Percentiles rank a stretch among this genome's conserved stretches.
Conservation (phyloP, 768 basidiomycete genomes). For the Tricholomella constricta region DNA sequence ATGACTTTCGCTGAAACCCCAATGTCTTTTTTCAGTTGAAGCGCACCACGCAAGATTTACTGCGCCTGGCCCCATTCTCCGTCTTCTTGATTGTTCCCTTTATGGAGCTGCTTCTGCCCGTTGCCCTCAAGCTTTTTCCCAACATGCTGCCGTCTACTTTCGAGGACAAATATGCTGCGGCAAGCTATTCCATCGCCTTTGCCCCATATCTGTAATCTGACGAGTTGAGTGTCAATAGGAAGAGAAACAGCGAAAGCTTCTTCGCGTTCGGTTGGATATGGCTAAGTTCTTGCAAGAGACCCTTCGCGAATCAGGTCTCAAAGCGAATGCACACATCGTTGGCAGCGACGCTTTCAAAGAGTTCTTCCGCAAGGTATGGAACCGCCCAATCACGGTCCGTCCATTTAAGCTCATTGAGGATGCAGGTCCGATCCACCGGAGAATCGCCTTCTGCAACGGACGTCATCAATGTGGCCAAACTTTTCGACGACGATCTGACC, state of each 20-base stretch:
- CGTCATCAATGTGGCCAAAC: slow-evolving; percentile 91
- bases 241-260: slow-evolving; percentile 94
- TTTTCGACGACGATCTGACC: slow-evolving; percentile 97
- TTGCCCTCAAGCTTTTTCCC: slow-evolving; percentile 95
- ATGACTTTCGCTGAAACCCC: neutral
- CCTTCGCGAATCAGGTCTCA: slow-evolving; percentile 89
- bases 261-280: slow-evolving; percentile 95
- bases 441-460: slow-evolving; percentile 89
- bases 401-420: neutral
- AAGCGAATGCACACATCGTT: slow-evolving; percentile 90
- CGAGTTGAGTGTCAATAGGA: slow-evolving; percentile 54
- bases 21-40: slow-evolving; percentile 56
- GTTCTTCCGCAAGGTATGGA: slow-evolving; percentile 91
- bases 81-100: slow-evolving; percentile 96
- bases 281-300: slow-evolving; percentile 99
- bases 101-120: slow-evolving; percentile 96
- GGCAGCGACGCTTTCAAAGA: slow-evolving; percentile 97
- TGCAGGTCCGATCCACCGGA: slow-evolving; percentile 88
- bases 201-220: neutral
- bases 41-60: slow-evolving; percentile 90
- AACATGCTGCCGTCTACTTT: slow-evolving; percentile 99
- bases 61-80: slow-evolving; percentile 93
- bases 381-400: neutral
- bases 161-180: slow-evolving; percentile 94
- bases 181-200: slow-evolving; percentile 27